phyloP scores from a whole-genome alignment of 208 protist genomes.

The Zelonia costaricensis region DNA sequence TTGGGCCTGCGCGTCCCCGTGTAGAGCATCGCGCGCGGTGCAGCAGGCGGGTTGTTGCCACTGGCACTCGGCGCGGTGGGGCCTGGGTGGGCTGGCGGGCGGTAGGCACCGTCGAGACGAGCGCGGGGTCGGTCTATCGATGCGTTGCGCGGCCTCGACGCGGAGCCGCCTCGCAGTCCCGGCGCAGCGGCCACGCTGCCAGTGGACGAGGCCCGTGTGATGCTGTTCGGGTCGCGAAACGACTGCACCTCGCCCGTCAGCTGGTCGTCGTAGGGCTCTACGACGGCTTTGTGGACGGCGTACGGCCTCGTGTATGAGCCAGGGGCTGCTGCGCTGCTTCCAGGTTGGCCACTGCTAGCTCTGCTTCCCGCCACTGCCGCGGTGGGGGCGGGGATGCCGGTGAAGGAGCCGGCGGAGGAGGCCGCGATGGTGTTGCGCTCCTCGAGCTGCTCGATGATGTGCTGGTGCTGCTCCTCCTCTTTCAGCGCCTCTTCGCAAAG shows the following conservation, averaged over 20 bases:
- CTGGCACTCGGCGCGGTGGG: background rate
- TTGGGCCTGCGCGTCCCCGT: slow-evolving; percentile 3
- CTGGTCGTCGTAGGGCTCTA: slow-evolving; percentile 42
- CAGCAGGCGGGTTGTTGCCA: slow-evolving; percentile 6
- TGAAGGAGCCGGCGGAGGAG: slow-evolving; percentile 12
- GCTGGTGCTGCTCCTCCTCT: slow-evolving; percentile 44
- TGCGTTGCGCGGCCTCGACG: slow-evolving; percentile 7
- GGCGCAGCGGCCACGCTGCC: slow-evolving; percentile 17
- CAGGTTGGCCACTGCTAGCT: background rate
- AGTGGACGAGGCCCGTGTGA: slow-evolving; percentile 45
- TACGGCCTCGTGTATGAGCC: background rate
- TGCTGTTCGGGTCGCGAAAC: slow-evolving; percentile 61
- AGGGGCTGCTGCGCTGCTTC: background rate
- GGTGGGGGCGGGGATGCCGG: background rate
- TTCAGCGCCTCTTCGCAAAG: slow-evolving; percentile 67
- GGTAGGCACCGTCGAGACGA: slow-evolving; percentile 15
- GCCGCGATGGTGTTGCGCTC: slow-evolving; percentile 9
- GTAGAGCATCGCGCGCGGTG: slow-evolving; percentile 21
- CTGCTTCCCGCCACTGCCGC: too few species aligned
- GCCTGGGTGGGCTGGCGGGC: slow-evolving; percentile 6
- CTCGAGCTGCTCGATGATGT: slow-evolving; percentile 37
- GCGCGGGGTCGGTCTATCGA: slow-evolving; percentile 12
- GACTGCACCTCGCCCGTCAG: slow-evolving; percentile 75
- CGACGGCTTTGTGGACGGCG: too few species aligned
- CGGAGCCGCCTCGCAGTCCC: background rate